phyloP scores from a whole-genome alignment of 225 moss, liverwort and hornwort species.

The Anthoceros angustus region DNA sequence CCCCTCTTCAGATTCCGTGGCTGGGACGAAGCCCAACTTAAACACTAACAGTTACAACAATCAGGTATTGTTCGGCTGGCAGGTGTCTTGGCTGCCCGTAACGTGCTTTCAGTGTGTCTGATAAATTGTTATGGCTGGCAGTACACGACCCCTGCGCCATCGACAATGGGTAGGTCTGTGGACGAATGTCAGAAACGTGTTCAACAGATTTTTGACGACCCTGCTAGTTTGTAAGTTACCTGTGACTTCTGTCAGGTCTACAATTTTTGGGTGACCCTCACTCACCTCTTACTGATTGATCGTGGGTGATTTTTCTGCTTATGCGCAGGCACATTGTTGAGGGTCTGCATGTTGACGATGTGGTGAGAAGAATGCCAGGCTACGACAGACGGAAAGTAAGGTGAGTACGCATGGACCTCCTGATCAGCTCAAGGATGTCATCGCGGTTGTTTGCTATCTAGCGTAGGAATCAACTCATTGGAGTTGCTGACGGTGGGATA shows the following conservation, averaged over 20 bases:
- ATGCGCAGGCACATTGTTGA: conserved; percentile 50
- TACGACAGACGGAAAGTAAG: conserved; percentile 54
- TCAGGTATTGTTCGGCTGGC: too few relatives aligned
- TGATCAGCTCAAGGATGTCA: background rate
- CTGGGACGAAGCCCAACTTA: too few relatives aligned
- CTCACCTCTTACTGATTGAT: background rate
- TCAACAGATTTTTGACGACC: conserved; percentile 74
- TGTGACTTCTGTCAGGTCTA: background rate
- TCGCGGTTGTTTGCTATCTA: background rate
- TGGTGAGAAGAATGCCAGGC: conserved; percentile 52
- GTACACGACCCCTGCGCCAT: conserved; percentile 22
- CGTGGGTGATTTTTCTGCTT: background rate
- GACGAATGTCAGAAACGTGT: conserved; percentile 71
- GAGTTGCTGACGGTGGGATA: background rate
- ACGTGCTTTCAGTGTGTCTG: background rate
- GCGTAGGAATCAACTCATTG: too few relatives aligned
- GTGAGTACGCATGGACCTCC: conserved; percentile 14
- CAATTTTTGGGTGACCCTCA: background rate
- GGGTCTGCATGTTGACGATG: conserved; percentile 69
- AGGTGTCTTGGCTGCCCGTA: background rate
- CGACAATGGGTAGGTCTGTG: conserved; percentile 29
- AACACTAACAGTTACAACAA: too few relatives aligned
- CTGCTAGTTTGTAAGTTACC: conserved; percentile 48
- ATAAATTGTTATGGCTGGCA: conserved; percentile 13
- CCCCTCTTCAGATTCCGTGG: too few relatives aligned